These are phyloP conservation scores for Cladosporium austrohemisphaericum DNA, from an alignment of 2,329 filamentous ascomycete species.

Conservation along the genomic window DNA sequence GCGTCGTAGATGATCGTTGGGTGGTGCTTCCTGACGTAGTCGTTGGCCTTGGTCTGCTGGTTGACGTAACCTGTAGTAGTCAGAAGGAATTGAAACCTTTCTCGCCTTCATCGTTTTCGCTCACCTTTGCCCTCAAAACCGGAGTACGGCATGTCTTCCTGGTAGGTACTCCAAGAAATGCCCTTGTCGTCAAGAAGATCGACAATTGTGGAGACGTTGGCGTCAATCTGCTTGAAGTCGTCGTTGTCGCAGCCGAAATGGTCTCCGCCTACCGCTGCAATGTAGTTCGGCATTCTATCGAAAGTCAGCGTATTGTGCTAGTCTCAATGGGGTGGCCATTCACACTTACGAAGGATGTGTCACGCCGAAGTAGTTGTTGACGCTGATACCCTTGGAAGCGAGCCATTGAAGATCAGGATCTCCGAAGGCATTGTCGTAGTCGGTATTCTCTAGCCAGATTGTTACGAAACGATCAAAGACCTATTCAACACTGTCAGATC, in stretches of 20 bases:
- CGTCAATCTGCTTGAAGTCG: slow-evolving; percentile 50
- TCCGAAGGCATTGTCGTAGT: slow-evolving; percentile 60
- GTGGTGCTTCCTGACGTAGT: slow-evolving; percentile 84
- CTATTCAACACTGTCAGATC: neutral
- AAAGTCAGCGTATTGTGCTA: too few relatives aligned
- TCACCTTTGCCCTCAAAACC: slow-evolving; percentile 66
- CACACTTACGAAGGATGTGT: slow-evolving; percentile 56
- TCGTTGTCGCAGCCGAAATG: slow-evolving; percentile 71
- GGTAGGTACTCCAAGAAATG: slow-evolving; percentile 58
- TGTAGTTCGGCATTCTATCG: slow-evolving; percentile 76
- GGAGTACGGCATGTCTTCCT: slow-evolving; percentile 72
- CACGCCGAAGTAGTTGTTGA: slow-evolving; percentile 54
- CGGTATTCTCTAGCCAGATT: slow-evolving; percentile 76
- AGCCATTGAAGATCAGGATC: slow-evolving; percentile 60
- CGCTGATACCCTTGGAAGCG: slow-evolving; percentile 53
- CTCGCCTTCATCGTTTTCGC: too few relatives aligned
- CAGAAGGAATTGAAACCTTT: too few relatives aligned
- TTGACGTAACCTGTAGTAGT: slow-evolving; percentile 65
- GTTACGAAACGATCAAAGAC: slow-evolving; percentile 68
- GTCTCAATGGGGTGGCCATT: too few relatives aligned
- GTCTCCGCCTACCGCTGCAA: slow-evolving; percentile 64
- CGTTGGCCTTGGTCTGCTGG: slow-evolving; percentile 61
- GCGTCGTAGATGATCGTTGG: slow-evolving; percentile 61
- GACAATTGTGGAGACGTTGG: slow-evolving; percentile 39
- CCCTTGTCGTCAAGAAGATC: slow-evolving; percentile 42